Evolutionary conservation across 371 early-diverging fungal genomes (phyloP), one percentile per base, ranked within the genome.

Genomic region (Rhizopus stolonifer): DNA sequence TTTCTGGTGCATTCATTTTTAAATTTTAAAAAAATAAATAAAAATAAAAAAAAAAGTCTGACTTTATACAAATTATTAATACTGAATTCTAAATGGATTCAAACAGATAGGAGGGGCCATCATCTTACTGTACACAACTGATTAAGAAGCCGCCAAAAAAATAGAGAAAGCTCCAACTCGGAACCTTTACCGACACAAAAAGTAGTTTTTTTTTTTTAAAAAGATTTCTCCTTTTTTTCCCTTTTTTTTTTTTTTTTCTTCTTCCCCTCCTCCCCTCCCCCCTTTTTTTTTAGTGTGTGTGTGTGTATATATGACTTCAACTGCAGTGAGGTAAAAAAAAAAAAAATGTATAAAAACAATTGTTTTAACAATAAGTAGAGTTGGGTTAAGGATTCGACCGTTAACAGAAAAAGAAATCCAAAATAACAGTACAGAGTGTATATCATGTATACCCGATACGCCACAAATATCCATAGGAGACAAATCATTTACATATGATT

Each of bases 401-500:
- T 77, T 90, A 34, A 87, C 81, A 29, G 77, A 81, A 21, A 90
- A 91, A 58, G 94, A 93, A 62, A 72, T 79, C 34, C 72, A 86
- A n/a, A 77, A 77, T 46, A 86, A 83, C 52, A 82, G 85, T 49
- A 74, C 81, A 21, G 88, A 88, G 66, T 87, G 90, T 56, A 69
- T 93, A 49, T 65, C 83, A n/a, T 77, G 74, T 60, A 80, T 85
- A 49, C 85, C 86, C 6, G 72, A 81, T 58, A 80, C 83, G 25
- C 83, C 86, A 7, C 85, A 85, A 54, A 81, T 88, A 38, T 64
- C 82, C 10, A 81, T 88, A 44, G 86, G 85, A 1, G 85, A 88
- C 58, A 82, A 83, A 54, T 83, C 86, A 7, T 97, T 94, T 67
- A 87, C 89, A 45, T 96, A 86, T 59, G 96, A 98, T 77, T 77